Base-by-base conservation (phyloP, 2,329 filamentous ascomycete species). In the Zasmidium angulare region DNA sequence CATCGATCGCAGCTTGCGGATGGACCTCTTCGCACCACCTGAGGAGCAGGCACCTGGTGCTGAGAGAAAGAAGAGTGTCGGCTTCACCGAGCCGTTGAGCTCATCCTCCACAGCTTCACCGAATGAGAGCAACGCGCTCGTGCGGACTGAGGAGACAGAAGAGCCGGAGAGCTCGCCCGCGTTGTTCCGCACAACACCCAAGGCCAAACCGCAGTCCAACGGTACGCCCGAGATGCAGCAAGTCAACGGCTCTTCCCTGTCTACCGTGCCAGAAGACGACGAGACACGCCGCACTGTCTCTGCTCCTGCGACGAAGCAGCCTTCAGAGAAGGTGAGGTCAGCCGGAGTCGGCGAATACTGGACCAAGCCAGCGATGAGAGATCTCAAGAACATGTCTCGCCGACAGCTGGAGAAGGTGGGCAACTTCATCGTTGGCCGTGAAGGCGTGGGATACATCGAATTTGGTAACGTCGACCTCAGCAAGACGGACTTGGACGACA, bases 1-100 rank as follows among this genome's bases (percentile, higher is more conserved):
- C 55, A 97, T 99, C 73, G 96, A 97, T 76, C 88, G 91, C 63
- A 89, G 88, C 66, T 82, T 99, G 72, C 85, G 90, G 55, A 92
- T 84, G 59, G 89, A 86, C 62, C 75, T 87, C 1, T 87, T 88
- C 68, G 72, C 69, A 29, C 64, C 68, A 43, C 62, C 63, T 52
- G 56, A 56, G 48, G 61, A 55, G 29, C 61, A 60, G 31, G 59
- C 21, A 52, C 23, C 40, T 9, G 51, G 51, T 24, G 36, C 58
- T 53, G 66, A 71, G 50, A 36, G 63, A n/a, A 88, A 88, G 64
- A 97, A 96, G 80, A 87, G 89, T 55, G 95, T 99, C 54, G 97
- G 92, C 78, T 99, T 98, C 69, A 92, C 96, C 71, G 86, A 87
- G 2, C 84, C 83, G 29, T 7, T 9, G 12, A 43, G n/a, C n/a